phyloP scores from a whole-genome alignment of 164 flowering plant species.

The Aristolochia fimbriata region DNA sequence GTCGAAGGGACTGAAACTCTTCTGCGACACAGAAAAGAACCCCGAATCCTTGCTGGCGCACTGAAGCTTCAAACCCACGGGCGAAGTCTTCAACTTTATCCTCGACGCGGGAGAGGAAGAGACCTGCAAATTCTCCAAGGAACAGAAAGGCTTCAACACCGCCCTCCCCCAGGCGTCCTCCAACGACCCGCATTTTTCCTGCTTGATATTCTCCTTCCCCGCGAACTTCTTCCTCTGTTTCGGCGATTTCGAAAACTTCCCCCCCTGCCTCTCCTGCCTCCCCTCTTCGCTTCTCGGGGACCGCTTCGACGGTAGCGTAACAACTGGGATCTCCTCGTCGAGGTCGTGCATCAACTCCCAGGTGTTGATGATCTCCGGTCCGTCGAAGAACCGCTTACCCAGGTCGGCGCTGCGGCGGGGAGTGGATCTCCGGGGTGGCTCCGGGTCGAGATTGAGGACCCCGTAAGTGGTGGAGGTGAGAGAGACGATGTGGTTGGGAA shows the following conservation, averaged over 20 bases:
- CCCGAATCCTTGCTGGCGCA: constrained; percentile 21
- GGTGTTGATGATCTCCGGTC: constrained; percentile 70
- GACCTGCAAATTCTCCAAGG: constrained; percentile 17
- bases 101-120: not conserved
- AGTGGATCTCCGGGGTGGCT: constrained; percentile 24
- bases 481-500: constrained; percentile 61
- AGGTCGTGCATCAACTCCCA: constrained; percentile 88
- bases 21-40: constrained; percentile 26
- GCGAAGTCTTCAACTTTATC: constrained; percentile 10
- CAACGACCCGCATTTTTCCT: constrained; percentile 10
- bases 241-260: constrained; percentile 37
- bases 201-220: constrained; percentile 77
- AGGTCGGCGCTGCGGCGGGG: constrained; percentile 9
- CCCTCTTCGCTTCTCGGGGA: constrained; percentile 38
- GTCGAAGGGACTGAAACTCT: constrained; percentile 64
- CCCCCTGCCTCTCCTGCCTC: constrained; percentile 24
- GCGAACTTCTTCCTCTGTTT: constrained; percentile 35
- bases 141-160: constrained; percentile 27
- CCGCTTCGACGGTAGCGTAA: constrained; percentile 21
- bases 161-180: constrained; percentile 3
- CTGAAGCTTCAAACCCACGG: constrained; percentile 16
- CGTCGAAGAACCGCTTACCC: constrained; percentile 14
- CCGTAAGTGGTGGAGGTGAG: constrained; percentile 90
- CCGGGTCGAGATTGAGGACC: constrained; percentile 48
- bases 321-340: constrained; percentile 29